phyloP scores from a whole-genome alignment of 305 asterid genomes.

The Fraxinus albicans region DNA sequence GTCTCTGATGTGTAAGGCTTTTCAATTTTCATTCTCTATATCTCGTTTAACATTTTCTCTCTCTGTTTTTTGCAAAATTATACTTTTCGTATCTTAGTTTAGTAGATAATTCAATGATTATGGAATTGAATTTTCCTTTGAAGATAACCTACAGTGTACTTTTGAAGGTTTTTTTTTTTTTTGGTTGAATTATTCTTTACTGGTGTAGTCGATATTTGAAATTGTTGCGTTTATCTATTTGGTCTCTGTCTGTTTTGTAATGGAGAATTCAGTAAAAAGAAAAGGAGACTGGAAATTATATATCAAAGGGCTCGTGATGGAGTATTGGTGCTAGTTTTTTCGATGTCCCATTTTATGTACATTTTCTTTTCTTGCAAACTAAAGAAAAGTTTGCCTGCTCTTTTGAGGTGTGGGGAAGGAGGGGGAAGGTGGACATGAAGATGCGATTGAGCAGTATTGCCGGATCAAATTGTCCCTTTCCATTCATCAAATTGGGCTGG shows the following conservation, averaged over 20 bases:
- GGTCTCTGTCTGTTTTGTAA: not conserved
- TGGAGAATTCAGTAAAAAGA: not conserved
- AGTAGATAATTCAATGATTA: conserved; percentile 6
- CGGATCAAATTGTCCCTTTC: not conserved
- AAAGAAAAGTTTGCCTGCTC: not conserved
- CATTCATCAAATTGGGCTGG: not conserved
- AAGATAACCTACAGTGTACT: not conserved
- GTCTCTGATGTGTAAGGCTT: conserved; percentile 80
- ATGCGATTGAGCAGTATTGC: not conserved
- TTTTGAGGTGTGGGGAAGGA: not conserved
- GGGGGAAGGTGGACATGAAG: not conserved
- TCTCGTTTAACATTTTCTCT: not conserved
- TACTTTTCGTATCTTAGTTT: not conserved
- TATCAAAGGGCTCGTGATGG: not conserved
- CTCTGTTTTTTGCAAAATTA: not conserved
- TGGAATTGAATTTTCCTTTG: not conserved
- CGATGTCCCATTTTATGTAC: not conserved
- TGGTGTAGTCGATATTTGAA: not conserved
- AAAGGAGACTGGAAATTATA: not conserved
- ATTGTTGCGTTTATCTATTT: not conserved
- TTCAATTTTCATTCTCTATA: conserved; percentile 3
- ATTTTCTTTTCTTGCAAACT: not conserved
- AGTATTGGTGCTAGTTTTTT: not conserved
- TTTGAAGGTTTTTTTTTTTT: not conserved
- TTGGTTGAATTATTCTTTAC: not conserved